Percentiles rank a stretch among this genome's conserved stretches.
Conservation (phyloP, 23 red algal species). For the Gracilaria domingensis region DNA sequence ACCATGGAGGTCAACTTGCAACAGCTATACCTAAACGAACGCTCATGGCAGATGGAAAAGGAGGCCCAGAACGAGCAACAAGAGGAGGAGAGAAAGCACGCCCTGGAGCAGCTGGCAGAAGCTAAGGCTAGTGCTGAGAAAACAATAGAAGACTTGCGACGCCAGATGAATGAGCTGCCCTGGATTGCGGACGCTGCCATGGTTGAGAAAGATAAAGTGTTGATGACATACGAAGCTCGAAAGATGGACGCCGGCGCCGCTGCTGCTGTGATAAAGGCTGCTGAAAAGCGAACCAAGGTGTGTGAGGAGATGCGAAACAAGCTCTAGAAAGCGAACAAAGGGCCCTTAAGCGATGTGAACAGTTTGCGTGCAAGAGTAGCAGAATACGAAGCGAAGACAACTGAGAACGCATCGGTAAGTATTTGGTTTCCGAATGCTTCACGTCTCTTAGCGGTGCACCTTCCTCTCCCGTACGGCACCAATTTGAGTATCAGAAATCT, state of each 20-base stretch:
- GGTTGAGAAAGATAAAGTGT: slow-evolving; percentile 63
- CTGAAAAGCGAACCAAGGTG: slow-evolving; percentile 58
- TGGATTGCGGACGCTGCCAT: slow-evolving; percentile 73
- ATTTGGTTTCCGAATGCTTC: background rate
- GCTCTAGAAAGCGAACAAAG: slow-evolving; percentile 33
- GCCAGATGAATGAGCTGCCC: slow-evolving; percentile 58
- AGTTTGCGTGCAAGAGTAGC: slow-evolving; percentile 22
- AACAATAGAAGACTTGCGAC: slow-evolving; percentile 50
- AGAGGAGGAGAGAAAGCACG: slow-evolving; percentile 48
- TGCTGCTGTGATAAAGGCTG: slow-evolving; percentile 32
- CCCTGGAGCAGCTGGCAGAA: slow-evolving; percentile 37
- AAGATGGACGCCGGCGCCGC: slow-evolving; percentile 73
- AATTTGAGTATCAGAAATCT: background rate
- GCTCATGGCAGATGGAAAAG: slow-evolving; percentile 48
- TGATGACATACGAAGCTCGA: slow-evolving; percentile 80
- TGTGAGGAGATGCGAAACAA: slow-evolving; percentile 65
- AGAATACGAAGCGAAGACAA: slow-evolving; percentile 7
- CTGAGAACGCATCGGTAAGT: slow-evolving; percentile 47
- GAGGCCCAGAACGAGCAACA: slow-evolving; percentile 38
- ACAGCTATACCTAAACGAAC: slow-evolving; percentile 69
- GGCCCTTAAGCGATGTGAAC: slow-evolving; percentile 32
- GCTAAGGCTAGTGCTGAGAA: slow-evolving; percentile 44
- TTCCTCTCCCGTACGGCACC: background rate
- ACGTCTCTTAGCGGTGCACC: background rate
- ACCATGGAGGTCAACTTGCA: slow-evolving; percentile 82